Evolutionary conservation across 2,329 filamentous ascomycete species (phyloP), one percentile per base, ranked within the genome.

Genomic region (Aspergillus ustus): DNA sequence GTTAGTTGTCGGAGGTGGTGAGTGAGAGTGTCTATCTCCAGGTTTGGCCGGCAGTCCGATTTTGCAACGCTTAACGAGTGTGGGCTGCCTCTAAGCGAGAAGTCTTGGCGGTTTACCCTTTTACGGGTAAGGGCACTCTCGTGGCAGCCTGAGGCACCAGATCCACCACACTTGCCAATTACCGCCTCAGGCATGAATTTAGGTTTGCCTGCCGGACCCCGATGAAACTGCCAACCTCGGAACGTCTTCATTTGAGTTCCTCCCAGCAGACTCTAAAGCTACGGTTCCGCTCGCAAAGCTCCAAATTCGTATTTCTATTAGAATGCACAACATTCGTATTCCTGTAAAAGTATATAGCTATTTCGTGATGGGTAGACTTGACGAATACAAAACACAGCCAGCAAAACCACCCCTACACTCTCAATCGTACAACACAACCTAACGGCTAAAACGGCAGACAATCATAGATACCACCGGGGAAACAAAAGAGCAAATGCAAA

Each of bases 1-100:
- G 77, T 80, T 79, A 79, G 77, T 79, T 73, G 76, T 77, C 75
- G 76, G 74, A 73, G 51, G 75, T 77, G 73, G 71, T 78, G 72
- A 72, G 71, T 77, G 73, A 71, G 73, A 75, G 68, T 72, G 72
- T 74, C 73, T 73, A 74, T 77, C 69, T 69, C 72, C 70, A 73
- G 72, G 73, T 72, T 70, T 72, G 69, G 68, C 65, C 65, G 70
- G 64, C 67, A 67, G 66, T 70, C 67, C 68, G 71, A 74, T 78
- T 78, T 77, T 76, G 72, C 75, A 66, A 71, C 69, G 72, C 70
- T 76, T 73, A 72, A 70, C 72, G 72, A 78, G 66, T 58, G 76
- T 78, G 77, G 75, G 77, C 75, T 77, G 73, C 31, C 74, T 71
- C 74, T 78, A 77, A 78, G 75, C 75, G 75, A 77, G 61, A 64